phyloP scores from a whole-genome alignment of 2,329 filamentous ascomycete genomes.

The Alternaria postmessia region DNA sequence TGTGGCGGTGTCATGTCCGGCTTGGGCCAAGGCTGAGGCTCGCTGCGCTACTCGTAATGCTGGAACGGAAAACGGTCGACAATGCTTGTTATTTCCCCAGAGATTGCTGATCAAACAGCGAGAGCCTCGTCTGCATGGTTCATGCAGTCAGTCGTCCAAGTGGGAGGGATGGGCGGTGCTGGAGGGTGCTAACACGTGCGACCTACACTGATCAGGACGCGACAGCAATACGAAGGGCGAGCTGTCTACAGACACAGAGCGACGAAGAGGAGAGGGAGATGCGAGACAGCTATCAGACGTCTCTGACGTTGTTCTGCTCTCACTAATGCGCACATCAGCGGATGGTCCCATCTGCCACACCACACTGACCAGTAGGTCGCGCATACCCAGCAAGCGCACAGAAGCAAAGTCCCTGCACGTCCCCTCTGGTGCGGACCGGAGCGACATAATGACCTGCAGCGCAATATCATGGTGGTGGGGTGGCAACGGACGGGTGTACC shows the following conservation, averaged over 20 bases:
- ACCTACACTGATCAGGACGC: slow-evolving; percentile 2
- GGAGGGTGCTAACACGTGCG: slow-evolving; percentile 10
- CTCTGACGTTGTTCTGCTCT: background rate
- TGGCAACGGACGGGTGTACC: slow-evolving; percentile 39
- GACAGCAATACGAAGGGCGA: background rate
- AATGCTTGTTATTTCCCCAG: slow-evolving; percentile 38
- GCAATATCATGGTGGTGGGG: slow-evolving; percentile 24
- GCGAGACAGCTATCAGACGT: background rate
- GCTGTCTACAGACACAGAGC: background rate
- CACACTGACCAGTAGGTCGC: background rate
- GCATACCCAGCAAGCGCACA: slow-evolving; percentile 8
- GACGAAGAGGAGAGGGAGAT: background rate
- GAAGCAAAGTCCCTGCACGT: background rate
- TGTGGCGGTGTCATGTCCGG: slow-evolving; percentile 35
- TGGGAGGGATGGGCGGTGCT: slow-evolving; percentile 8
- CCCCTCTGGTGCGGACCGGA: background rate
- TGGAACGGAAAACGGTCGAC: slow-evolving; percentile 24
- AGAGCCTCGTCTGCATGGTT: slow-evolving; percentile 18
- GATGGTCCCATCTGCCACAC: background rate
- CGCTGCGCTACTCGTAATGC: slow-evolving; percentile 24
- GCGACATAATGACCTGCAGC: slow-evolving; percentile 19
- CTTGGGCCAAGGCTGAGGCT: slow-evolving; percentile 25
- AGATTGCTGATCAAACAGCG: slow-evolving; percentile 30
- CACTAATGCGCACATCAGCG: background rate
- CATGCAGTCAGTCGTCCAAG: background rate